phyloP scores from a whole-genome alignment of 805 yeast species.

The Pichia thaimueangensis region DNA sequence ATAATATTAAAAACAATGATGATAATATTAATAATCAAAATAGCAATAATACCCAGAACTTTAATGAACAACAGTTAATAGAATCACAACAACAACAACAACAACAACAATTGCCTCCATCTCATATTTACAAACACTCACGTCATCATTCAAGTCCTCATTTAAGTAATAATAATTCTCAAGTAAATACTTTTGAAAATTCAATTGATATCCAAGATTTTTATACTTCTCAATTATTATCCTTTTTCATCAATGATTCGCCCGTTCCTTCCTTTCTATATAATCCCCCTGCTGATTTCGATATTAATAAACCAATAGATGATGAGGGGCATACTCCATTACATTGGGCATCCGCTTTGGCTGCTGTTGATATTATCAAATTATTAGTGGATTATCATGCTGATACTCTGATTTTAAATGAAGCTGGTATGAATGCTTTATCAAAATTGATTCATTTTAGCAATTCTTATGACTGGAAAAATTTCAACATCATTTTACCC shows the following conservation, averaged over 20 bases:
- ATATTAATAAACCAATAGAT: slow-evolving; percentile 64
- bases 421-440: slow-evolving; percentile 61
- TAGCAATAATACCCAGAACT: slow-evolving; percentile 6
- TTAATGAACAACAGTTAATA: background rate
- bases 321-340: slow-evolving; percentile 76
- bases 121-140: background rate
- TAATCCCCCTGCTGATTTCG: slow-evolving; percentile 56
- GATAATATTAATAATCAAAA: slow-evolving; percentile 4
- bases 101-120: background rate
- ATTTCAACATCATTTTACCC: slow-evolving; percentile 53
- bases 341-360: slow-evolving; percentile 86
- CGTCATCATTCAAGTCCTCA: slow-evolving; percentile 13
- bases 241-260: slow-evolving; percentile 47
- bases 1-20: background rate
- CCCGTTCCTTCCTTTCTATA: slow-evolving; percentile 35
- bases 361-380: slow-evolving; percentile 53
- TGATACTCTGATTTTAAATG: slow-evolving; percentile 44
- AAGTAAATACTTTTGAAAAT: background rate
- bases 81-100: background rate
- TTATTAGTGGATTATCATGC: slow-evolving; percentile 53
- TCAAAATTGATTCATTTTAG: slow-evolving; percentile 66
- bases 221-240: slow-evolving; percentile 37
- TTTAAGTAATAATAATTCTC: background rate
- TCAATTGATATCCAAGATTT: slow-evolving; percentile 17
- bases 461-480: slow-evolving; percentile 59